phyloP scores from a whole-genome alignment of 495 filamentous ascomycete genomes.

The Xylaria acuta region DNA sequence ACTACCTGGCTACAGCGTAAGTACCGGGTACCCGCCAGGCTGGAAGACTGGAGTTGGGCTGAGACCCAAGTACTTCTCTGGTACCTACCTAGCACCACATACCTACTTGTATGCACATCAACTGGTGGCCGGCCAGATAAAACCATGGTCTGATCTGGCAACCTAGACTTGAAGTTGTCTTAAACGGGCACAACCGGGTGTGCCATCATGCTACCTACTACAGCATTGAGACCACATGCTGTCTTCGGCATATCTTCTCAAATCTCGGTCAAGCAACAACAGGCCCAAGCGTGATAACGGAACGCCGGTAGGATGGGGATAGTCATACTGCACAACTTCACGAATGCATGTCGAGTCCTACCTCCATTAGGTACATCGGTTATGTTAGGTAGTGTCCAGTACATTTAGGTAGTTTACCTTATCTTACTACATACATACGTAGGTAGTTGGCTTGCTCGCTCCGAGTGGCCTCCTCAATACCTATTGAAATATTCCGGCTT shows the following conservation, averaged over 20 bases:
- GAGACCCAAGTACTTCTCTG: not conserved
- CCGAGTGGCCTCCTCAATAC: not conserved
- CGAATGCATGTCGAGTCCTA: not conserved
- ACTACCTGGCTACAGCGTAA: not conserved
- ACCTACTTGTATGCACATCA: not conserved
- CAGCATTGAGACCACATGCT: slow-evolving; percentile 4
- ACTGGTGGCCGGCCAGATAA: not conserved
- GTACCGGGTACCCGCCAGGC: not conserved
- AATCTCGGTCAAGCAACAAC: slow-evolving; percentile 8
- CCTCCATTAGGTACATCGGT: too few relatives aligned
- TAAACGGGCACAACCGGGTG: not conserved
- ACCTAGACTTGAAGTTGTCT: slow-evolving; percentile 2
- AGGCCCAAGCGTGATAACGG: not conserved
- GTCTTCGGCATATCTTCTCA: slow-evolving; percentile 11
- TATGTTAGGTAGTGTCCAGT: too few relatives aligned
- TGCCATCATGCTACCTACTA: slow-evolving; percentile 10
- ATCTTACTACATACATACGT: too few relatives aligned
- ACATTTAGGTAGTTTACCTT: too few relatives aligned
- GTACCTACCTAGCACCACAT: not conserved
- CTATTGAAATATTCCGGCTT: not conserved
- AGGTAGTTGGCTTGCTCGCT: not conserved
- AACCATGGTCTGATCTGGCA: slow-evolving; percentile 8
- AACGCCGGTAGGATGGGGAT: not conserved
- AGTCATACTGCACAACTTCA: not conserved
- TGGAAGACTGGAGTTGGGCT: not conserved